Evolutionary conservation across 2,329 filamentous ascomycete species (phyloP), one percentile per base, ranked within the genome.

Genomic region (Eurotiales sp.): DNA sequence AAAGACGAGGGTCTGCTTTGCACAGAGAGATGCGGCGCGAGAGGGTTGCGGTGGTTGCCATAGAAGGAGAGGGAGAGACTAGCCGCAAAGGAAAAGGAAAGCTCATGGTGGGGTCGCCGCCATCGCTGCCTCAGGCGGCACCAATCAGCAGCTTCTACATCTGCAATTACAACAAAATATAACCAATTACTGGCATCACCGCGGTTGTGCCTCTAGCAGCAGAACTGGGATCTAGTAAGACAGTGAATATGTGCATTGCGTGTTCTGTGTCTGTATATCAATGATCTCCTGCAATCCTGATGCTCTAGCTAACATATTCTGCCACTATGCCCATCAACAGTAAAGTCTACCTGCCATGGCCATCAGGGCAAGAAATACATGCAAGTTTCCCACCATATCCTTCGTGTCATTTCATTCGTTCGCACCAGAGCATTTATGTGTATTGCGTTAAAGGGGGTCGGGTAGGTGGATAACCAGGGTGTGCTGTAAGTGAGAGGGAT

Each of bases 281-380:
- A 48, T 51, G 42, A 52, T 46, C 46, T 52, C 43, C 40, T 52
- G 43, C 19, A 22, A 41, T 42, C 41, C 23, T 49, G 39, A 39
- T 53, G 46, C 32, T 53, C 45, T 53, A n/a, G n/a, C n/a, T n/a
- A 44, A 45, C 44, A 47, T 49, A 39, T 43, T 53, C 51, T 53
- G 49, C 51, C 51, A 49, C 51, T 40, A 40, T 37, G 45, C 27
- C 34, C 36, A 44, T 29, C 51, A 47, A 45, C 40, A 25, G 41
- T 27, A 43, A 41, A 36, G 23, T 15, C 11, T 14, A 14, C 44
- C 32, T 30, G 50, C 37, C 43, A 32, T 47, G 41, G 40, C 34
- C 37, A 34, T 45, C 49, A 29, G 48, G 29, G 40, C 45, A 43
- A 34, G 30, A 21, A 41, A 21, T 37, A 37, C 46, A 36, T 43